Conservation (phyloP, 2,329 filamentous ascomycete genomes). For the Aspergillus piperis region DNA sequence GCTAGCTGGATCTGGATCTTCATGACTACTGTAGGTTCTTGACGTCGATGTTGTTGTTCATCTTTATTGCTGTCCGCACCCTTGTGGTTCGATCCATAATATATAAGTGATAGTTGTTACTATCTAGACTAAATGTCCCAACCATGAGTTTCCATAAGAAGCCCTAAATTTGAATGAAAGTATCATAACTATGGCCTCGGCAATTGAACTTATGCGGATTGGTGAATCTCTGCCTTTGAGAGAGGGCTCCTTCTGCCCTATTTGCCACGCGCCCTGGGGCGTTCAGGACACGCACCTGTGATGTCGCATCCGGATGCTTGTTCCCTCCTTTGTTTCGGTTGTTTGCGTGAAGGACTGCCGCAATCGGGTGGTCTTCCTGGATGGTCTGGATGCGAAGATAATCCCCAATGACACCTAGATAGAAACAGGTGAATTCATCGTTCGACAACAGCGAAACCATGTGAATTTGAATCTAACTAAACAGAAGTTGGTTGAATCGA, state of each 20-base stretch:
- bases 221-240: neutral
- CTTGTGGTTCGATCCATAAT: neutral
- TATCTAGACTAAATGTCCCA: neutral
- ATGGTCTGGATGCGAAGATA: neutral
- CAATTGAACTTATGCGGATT: neutral
- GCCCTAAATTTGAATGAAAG: neutral
- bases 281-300: slow-evolving; percentile 18
- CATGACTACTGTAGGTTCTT: neutral
- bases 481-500: neutral
- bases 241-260: neutral
- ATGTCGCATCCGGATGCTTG: slow-evolving; percentile 20
- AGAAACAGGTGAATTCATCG: too few relatives aligned
- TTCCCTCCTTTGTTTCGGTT: slow-evolving; percentile 5
- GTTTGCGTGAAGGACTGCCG: slow-evolving; percentile 14
- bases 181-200: neutral
- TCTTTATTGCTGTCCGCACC: neutral
- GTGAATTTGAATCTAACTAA: too few relatives aligned
- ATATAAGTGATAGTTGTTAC: neutral
- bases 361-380: slow-evolving; percentile 8
- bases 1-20: neutral
- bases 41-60: neutral
- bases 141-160: too few relatives aligned
- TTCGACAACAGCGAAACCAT: too few relatives aligned
- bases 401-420: neutral
- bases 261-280: slow-evolving; percentile 5